These are phyloP conservation scores for Suaeda aralocaspica DNA, from an alignment of 148 eudicot species.

Conservation along the genomic window DNA sequence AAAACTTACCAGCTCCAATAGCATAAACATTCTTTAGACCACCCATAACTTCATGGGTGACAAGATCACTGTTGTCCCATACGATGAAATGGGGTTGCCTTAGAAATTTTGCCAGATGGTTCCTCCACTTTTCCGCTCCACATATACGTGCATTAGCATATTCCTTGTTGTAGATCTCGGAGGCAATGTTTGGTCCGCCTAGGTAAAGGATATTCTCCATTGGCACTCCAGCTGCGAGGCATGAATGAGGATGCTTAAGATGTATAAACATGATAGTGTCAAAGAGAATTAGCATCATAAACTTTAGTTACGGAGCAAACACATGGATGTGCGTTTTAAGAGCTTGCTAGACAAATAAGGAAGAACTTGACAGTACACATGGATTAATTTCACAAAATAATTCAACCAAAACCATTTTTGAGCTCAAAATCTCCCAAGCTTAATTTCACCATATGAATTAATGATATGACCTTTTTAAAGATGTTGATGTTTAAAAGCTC, in stretches of 20 bases:
- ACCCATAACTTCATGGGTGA: slow-evolving; percentile 98
- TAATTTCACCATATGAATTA: too few relatives aligned
- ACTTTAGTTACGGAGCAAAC: background rate
- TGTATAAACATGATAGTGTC: background rate
- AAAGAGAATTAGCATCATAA: background rate
- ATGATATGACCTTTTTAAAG: background rate
- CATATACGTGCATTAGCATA: slow-evolving; percentile 95
- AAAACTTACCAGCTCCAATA: slow-evolving; percentile 71
- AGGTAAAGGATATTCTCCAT: slow-evolving; percentile 86
- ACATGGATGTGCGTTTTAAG: background rate
- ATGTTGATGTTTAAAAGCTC: background rate
- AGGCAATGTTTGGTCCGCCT: slow-evolving; percentile 95
- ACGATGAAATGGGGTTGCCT: slow-evolving; percentile 93
- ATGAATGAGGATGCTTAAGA: background rate
- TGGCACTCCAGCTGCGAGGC: slow-evolving; percentile 65
- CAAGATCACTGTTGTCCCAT: slow-evolving; percentile 93
- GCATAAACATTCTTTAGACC: slow-evolving; percentile 88
- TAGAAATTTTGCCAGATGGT: slow-evolving; percentile 71
- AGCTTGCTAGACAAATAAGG: background rate
- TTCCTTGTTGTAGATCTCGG: slow-evolving; percentile 90
- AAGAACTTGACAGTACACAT: too few relatives aligned
- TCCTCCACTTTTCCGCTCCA: slow-evolving; percentile 90
- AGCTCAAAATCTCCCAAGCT: too few relatives aligned
- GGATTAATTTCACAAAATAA: too few relatives aligned
- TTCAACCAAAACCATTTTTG: too few relatives aligned